These are phyloP conservation scores for Fraxinus nigra DNA, from an alignment of 305 asterid species.

Conservation along the genomic window DNA sequence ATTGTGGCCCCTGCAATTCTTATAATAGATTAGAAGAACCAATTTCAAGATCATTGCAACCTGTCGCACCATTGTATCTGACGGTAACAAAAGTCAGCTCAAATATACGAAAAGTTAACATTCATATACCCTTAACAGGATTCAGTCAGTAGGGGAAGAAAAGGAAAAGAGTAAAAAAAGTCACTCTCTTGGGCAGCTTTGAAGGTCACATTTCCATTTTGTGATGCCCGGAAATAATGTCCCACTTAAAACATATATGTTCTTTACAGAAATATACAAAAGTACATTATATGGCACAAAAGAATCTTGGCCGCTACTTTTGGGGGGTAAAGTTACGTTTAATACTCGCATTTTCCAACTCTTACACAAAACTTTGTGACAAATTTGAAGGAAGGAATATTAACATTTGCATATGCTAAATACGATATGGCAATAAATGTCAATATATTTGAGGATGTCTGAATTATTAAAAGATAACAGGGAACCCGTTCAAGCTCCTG, in stretches of 20 bases:
- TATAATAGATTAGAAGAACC: constrained; percentile 75
- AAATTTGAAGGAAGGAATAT: not conserved
- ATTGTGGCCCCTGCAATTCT: constrained; percentile 83
- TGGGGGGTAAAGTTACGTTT: not conserved
- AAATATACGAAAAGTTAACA: not conserved
- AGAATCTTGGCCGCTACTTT: not conserved
- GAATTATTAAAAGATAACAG: not conserved
- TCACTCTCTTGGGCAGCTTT: not conserved
- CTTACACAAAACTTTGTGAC: not conserved
- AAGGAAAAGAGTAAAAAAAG: not conserved
- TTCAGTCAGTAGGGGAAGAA: not conserved
- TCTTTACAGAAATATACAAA: not conserved
- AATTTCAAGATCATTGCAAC: constrained; percentile 82
- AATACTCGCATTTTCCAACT: not conserved
- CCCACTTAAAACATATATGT: not conserved
- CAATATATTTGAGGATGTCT: not conserved
- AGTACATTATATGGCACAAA: not conserved
- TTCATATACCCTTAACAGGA: not conserved
- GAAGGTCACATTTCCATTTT: not conserved
- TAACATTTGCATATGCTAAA: not conserved
- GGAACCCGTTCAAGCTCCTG: not conserved
- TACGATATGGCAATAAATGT: not conserved
- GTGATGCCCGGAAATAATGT: not conserved
- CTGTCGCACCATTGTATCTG: constrained; percentile 88
- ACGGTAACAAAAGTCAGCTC: constrained; percentile 14